Conservation (phyloP, 768 basidiomycete genomes). For the Russula ochroleuca region DNA sequence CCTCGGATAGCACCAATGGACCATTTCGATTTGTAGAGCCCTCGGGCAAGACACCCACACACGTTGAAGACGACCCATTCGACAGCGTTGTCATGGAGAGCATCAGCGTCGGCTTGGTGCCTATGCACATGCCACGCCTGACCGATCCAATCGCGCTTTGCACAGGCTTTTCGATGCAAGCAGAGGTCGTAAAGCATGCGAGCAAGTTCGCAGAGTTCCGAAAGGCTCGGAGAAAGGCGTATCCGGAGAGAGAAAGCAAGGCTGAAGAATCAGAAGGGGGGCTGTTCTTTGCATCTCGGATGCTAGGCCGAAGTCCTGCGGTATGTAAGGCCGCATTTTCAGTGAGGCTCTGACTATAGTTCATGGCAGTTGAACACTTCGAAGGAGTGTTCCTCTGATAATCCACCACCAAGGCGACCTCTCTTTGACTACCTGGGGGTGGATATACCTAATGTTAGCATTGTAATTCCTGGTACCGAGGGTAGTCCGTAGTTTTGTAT, state of each 20-base stretch:
- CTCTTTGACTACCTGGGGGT: conserved; percentile 23
- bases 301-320: conserved; percentile 2
- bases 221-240: conserved; percentile 8
- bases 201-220: conserved; percentile 17
- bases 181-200: conserved; percentile 21
- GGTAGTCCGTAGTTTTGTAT: conserved; percentile 1
- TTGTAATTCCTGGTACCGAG: conserved; percentile 9
- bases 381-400: neutral
- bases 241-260: conserved; percentile 6
- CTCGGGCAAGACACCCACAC: conserved; percentile 16
- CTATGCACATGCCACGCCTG: conserved; percentile 15
- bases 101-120: conserved; percentile 20
- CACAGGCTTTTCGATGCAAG: conserved; percentile 23
- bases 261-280: conserved; percentile 9
- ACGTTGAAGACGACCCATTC: conserved; percentile 16
- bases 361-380: neutral
- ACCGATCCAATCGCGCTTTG: conserved; percentile 26
- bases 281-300: conserved; percentile 23
- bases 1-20: neutral
- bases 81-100: conserved; percentile 7
- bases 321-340: neutral
- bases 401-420: neutral
- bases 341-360: neutral
- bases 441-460: conserved; percentile 23
- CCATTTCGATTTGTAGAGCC: conserved; percentile 15